Conservation (phyloP, 2,329 filamentous ascomycete genomes). For the Fusarium albosuccineum region DNA sequence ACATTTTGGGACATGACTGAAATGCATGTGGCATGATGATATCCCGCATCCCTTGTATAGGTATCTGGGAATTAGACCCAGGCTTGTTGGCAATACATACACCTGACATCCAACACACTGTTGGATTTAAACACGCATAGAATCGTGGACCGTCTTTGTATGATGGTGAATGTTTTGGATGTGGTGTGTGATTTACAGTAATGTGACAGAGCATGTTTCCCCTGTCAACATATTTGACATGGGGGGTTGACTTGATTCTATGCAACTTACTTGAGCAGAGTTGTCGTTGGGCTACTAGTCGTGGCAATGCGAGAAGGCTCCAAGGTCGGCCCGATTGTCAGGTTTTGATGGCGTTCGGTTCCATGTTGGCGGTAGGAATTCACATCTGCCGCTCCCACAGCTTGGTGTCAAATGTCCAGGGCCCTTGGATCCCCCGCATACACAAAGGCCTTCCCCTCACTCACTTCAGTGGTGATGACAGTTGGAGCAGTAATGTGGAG, state of each 20-base stretch:
- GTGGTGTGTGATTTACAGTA: background rate
- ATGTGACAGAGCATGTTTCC: too few species aligned
- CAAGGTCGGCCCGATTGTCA: too few species aligned
- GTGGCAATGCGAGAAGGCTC: too few species aligned
- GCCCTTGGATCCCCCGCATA: conserved; percentile 17
- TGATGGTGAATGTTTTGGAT: background rate
- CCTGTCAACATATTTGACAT: too few species aligned
- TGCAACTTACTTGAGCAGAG: too few species aligned
- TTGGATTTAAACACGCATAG: conserved; percentile 18
- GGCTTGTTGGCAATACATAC: conserved; percentile 33
- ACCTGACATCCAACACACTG: conserved; percentile 21
- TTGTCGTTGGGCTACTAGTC: too few species aligned
- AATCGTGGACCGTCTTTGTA: background rate
- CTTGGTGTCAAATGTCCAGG: conserved; percentile 9
- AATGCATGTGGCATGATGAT: conserved; percentile 15
- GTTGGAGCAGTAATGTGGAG: background rate
- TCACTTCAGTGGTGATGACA: background rate
- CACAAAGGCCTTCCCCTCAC: conserved; percentile 10
- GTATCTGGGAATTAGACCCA: conserved; percentile 21
- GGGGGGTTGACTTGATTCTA: too few species aligned
- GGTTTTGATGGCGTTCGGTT: too few species aligned
- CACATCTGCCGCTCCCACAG: conserved; percentile 15
- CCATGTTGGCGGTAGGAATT: background rate
- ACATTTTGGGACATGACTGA: conserved; percentile 20
- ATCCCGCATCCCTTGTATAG: conserved; percentile 12